Evolutionary conservation across 164 flowering plant genomes (phyloP).

Genomic region (Taxillus chinensis): DNA sequence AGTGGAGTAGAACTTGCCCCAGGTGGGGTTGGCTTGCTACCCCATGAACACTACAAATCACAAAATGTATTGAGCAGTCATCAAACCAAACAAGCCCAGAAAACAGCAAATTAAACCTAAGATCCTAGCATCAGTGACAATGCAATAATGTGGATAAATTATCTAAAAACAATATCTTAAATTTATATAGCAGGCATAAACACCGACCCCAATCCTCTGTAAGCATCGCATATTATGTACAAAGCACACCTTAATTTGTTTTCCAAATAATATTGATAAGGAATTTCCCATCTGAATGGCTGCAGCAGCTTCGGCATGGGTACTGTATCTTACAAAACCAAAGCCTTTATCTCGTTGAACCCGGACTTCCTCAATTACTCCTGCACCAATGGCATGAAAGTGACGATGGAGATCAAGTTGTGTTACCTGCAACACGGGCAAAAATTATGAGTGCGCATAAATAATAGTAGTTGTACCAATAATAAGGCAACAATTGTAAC

Average conservation of each 20-base stretch:
- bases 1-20: constrained; percentile 91
- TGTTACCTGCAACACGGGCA: constrained; percentile 42
- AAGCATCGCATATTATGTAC: neutral
- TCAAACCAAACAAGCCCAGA: no score
- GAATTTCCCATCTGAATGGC: constrained; percentile 93
- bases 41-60: constrained; percentile 83
- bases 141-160: no score
- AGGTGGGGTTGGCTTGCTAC: constrained; percentile 95
- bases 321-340: constrained; percentile 91
- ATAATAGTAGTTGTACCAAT: neutral
- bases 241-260: constrained; percentile 63
- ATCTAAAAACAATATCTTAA: no score
- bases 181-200: no score
- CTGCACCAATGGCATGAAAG: constrained; percentile 87
- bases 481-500: neutral
- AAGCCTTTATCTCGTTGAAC: constrained; percentile 94
- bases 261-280: constrained; percentile 60
- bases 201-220: no score
- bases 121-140: no score
- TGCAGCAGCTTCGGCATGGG: constrained; percentile 87
- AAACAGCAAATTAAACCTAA: no score
- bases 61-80: no score
- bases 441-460: neutral
- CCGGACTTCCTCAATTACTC: constrained; percentile 92
- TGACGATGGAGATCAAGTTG: constrained; percentile 94